Base-by-base conservation (phyloP, 2,329 filamentous ascomycete species). In the Clathrospora elynae region DNA sequence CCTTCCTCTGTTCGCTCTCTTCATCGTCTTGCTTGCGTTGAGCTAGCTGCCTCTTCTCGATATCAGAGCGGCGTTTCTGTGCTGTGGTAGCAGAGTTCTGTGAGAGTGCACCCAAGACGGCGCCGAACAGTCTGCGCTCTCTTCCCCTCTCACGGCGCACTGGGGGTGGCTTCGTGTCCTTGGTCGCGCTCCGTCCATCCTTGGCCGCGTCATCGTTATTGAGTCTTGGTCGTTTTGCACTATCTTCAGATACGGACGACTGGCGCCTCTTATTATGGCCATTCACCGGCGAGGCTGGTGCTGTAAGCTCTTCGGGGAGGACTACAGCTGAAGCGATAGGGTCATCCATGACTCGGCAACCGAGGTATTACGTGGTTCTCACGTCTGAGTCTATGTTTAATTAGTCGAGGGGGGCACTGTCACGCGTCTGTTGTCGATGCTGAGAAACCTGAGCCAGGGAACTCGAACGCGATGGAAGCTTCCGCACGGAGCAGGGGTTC, bases 101-200 rank as follows among this genome's bases (percentile, higher is more conserved):
- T 69, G 86, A 90, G 47, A 95, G 78, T 24, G 87, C 89, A 67
- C 80, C 88, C 46, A 93, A 75, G 42, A 95, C 73, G 23, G 86
- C 88, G 49, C 92, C 91, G 65, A 96, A 96, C 48, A 97, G 77
- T 38, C 92, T 82, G 70, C 88, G 86, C 14, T 88, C 88, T 24
- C 92, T 86, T 66, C 88, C 90, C 69, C 85, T 89, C 66, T 97
- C 92, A 61, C 62, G 53, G 23, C 60, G 75, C 23, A 52, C 48
- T 25, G 57, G 48, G 6, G 76, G 72, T 36, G 78, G 71, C 42
- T 55, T 54, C 41, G 59, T 42, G 30, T 57, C 59, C 46, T 53
- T 55, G 23, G 40, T 35, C 10, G 61, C 46, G 16, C 43, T 41
- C 43, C 46, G 58, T 50, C 51, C 35, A n/a, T 64, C 57, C 3